Base-by-base conservation (phyloP, 148 eudicot genomes). In the Chenopodium quinoa region DNA sequence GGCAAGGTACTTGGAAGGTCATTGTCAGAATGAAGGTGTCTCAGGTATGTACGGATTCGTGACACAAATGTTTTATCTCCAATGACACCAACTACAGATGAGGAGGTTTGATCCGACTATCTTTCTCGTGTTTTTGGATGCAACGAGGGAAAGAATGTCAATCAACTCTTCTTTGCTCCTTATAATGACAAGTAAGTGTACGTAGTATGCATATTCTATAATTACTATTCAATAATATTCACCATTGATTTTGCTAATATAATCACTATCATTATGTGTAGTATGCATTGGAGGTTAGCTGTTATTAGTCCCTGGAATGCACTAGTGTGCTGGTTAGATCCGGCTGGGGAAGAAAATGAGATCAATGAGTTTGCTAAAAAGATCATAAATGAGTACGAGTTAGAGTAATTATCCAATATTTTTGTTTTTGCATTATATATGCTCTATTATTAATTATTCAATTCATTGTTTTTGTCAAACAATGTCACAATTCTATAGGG, bases 291-390 rank as follows among this genome's bases (percentile, higher is more conserved):
- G 78, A 75, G 54, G 78, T 27, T 75, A 52, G 78, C 64, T 29
- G 78, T 12, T 13, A 75, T 75, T 27, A 75, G 65, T 31, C 78
- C 78, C 23, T 75, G 23, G 78, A 75, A 75, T 34, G 65, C 47
- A 54, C 1, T 25, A 1, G 20, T 75, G n/a, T n/a, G n/a, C n/a
- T n/a, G n/a, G n/a, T n/a, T n/a, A n/a, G n/a, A n/a, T n/a, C n/a
- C n/a, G n/a, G 27, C 16, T 75, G 78, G 78, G 23, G 23, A 23
- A 23, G 23, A 23, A 23, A 23, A 23, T 23, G 23, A 23, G 23
- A 23, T 23, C 23, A 23, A 23, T 23, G 23, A 23, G 23, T 23
- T 23, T 23, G 23, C 23, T 23, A 23, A 23, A 23, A 23, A 23
- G 23, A 23, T 23, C 23, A 23, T 23, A 23, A 23, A 23, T 23